These are phyloP conservation scores for Capronia americana DNA, from an alignment of 2,329 filamentous ascomycete species.

Conservation along the genomic window DNA sequence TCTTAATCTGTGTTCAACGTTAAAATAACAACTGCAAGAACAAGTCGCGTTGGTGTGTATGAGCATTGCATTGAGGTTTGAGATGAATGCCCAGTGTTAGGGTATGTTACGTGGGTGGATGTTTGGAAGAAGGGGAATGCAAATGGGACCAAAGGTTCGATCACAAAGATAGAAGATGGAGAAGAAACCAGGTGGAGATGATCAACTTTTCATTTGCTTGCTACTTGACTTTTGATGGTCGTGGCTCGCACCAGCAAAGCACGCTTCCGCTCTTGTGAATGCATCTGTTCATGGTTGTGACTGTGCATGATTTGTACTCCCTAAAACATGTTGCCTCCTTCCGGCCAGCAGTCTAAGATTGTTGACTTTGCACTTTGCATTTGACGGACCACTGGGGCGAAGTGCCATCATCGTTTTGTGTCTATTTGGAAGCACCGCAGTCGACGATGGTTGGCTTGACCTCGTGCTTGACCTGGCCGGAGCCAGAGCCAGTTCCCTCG, in stretches of 20 bases:
- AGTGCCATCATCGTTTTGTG: conserved; percentile 14
- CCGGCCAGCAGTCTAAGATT: conserved; percentile 2
- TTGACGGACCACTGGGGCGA: conserved; percentile 6
- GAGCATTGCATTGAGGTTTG: background rate
- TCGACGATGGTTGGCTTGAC: conserved; percentile 62
- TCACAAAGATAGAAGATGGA: background rate
- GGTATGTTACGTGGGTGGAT: background rate
- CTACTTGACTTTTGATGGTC: conserved; percentile 24
- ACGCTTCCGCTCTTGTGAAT: conserved; percentile 21
- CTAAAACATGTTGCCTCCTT: conserved; percentile 13
- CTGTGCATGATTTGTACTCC: conserved; percentile 14
- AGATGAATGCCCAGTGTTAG: background rate
- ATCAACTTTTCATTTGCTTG: conserved; percentile 36
- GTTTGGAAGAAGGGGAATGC: background rate
- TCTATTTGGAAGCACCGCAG: conserved; percentile 49
- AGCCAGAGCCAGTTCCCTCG: conserved; percentile 63
- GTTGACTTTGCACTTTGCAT: conserved; percentile 1
- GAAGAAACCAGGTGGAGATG: conserved; percentile 8
- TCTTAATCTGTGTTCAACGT: background rate
- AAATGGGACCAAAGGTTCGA: background rate
- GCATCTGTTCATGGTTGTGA: conserved; percentile 13
- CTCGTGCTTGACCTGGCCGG: conserved; percentile 59
- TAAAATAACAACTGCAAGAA: background rate
- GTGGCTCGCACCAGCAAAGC: conserved; percentile 17
- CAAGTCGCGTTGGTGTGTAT: background rate